Base-by-base conservation (phyloP, 306 rosid genomes). In the Macrotyloma uniflorum region DNA sequence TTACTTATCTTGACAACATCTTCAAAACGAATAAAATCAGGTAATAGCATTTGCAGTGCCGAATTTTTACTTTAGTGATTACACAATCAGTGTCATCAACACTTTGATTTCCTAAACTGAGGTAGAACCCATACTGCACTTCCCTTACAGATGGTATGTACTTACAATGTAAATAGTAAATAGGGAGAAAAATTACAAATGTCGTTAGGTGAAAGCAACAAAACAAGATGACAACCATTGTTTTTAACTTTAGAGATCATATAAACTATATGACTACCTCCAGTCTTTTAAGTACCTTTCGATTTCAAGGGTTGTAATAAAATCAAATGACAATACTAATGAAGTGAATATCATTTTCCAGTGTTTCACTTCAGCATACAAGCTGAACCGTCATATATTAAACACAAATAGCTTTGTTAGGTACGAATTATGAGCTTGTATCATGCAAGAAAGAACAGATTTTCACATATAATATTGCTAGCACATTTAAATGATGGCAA, bases 291-390 rank as follows among this genome's bases (percentile, higher is more conserved):
- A 19, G 4, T 32, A 23, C 19, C 70, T 36, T 53, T 46, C 15
- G 4, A 64, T 70, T 32, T 64, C 64, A 46, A 36, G 64, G 65
- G 53, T 70, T 42, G 69, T 47, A 63, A 76, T 71, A 76, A 68
- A 30, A 75, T 49, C 62, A 76, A 76, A 33, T 30, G 54, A 28
- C 73, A 15, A 26, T 42, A 43, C 23, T 28, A 20, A 28, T 43
- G 8, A 20, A 54, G 58, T 54, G 35, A 67, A 67, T 67, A 77
- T 50, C 20, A 40, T 70, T 46, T 35, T 36, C 66, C 16, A 62
- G 18, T 72, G 49, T 79, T 58, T 51, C 38, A 38, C 66, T 33
- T 42, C 32, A 72, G 77, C 50, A 64, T 19, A 7, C 32, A 71
- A 61, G 46, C 18, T 47, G 30, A 80, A 28, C 69, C 53, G 46